These are phyloP conservation scores for Leucocoprinus birnbaumii DNA, from an alignment of 768 basidiomycete species.

Conservation along the genomic window DNA sequence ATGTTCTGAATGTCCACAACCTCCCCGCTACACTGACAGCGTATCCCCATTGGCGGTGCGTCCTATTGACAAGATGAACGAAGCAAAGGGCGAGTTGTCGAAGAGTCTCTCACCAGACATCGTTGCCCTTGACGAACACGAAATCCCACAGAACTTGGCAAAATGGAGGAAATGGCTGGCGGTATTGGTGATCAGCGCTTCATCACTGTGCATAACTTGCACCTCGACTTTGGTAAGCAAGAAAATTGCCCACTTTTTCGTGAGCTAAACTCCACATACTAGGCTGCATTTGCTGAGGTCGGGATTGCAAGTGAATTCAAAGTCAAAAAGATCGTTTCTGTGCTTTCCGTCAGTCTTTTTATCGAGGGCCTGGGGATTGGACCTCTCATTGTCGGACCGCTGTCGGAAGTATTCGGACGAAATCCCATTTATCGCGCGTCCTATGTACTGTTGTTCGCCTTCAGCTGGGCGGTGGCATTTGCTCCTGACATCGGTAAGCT, in stretches of 20 bases:
- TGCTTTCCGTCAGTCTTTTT: constrained; percentile 55
- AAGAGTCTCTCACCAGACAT: too few species aligned
- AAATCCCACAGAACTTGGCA: constrained; percentile 41
- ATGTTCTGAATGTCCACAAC: too few species aligned
- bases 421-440: constrained; percentile 61
- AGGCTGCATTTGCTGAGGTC: constrained; percentile 64
- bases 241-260: neutral
- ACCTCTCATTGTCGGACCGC: constrained; percentile 52
- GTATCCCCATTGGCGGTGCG: too few species aligned
- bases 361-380: constrained; percentile 58
- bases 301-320: constrained; percentile 50
- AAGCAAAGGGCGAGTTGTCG: too few species aligned
- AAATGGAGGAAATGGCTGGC: constrained; percentile 43
- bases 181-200: constrained; percentile 42
- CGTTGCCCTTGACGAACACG: constrained; percentile 29
- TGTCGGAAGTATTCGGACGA: constrained; percentile 60
- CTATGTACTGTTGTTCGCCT: constrained; percentile 56
- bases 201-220: constrained; percentile 49
- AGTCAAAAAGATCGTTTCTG: constrained; percentile 43
- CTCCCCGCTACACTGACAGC: too few species aligned
- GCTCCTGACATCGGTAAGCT: constrained; percentile 58
- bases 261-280: neutral
- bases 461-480: constrained; percentile 74
- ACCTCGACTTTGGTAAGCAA: constrained; percentile 52
- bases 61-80: too few species aligned